phyloP scores from a whole-genome alignment of 306 rosid genomes.

The Glycine tomentella region DNA sequence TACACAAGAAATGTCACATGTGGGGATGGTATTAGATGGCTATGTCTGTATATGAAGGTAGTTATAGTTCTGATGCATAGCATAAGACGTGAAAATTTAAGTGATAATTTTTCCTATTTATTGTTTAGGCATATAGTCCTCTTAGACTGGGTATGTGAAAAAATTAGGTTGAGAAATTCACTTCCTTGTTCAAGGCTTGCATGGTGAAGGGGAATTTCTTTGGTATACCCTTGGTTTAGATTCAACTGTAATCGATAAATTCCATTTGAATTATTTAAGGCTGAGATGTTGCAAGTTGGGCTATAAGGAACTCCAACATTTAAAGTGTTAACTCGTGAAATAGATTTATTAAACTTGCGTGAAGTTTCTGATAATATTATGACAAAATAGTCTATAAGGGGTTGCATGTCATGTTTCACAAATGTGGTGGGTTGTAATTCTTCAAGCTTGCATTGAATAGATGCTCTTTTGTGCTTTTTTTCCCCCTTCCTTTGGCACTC shows the following conservation, averaged over 20 bases:
- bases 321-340: background rate
- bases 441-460: slow-evolving; percentile 6
- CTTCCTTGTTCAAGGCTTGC: background rate
- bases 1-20: background rate
- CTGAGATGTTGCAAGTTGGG: background rate
- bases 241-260: background rate
- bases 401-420: slow-evolving; percentile 21
- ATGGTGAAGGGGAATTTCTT: background rate
- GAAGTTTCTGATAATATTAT: slow-evolving; percentile 21
- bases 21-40: slow-evolving; percentile 7
- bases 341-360: background rate
- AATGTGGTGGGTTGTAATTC: background rate
- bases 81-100: background rate
- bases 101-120: background rate
- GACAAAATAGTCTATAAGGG: slow-evolving; percentile 11
- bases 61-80: background rate
- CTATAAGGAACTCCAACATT: background rate
- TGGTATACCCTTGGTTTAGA: background rate
- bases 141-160: background rate
- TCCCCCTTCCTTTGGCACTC: background rate
- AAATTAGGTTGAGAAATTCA: background rate
- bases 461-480: background rate
- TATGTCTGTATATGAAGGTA: background rate
- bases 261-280: background rate
- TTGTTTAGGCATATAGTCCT: background rate